Conservation (phyloP, 768 basidiomycete species). For the Agaricus subrufescens region DNA sequence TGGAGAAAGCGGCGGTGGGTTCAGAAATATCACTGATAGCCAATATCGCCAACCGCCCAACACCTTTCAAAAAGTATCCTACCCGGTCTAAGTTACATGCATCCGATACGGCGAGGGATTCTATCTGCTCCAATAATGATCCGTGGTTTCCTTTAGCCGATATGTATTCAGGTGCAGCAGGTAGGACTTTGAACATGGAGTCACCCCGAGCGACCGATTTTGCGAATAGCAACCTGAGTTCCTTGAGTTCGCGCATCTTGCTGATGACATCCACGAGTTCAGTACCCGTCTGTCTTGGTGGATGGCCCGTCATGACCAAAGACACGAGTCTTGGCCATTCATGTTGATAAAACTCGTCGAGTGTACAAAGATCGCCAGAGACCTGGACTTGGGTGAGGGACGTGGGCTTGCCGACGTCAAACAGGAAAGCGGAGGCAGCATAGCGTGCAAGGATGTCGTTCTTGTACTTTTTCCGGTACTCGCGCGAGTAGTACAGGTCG, state of each 20-base stretch:
- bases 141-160: slow-evolving; percentile 18
- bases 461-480: slow-evolving; percentile 34
- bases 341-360: slow-evolving; percentile 24
- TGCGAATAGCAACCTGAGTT: slow-evolving; percentile 29
- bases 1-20: slow-evolving; percentile 26
- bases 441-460: slow-evolving; percentile 27
- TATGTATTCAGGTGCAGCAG: slow-evolving; percentile 6
- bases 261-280: slow-evolving; percentile 28
- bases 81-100: slow-evolving; percentile 27
- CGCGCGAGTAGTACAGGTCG: slow-evolving; percentile 28
- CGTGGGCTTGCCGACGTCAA: slow-evolving; percentile 25
- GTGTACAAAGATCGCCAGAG: slow-evolving; percentile 29
- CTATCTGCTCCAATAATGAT: slow-evolving; percentile 24
- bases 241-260: slow-evolving; percentile 28
- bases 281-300: slow-evolving; percentile 22
- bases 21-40: slow-evolving; percentile 32
- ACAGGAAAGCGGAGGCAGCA: slow-evolving; percentile 24
- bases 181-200: slow-evolving; percentile 21
- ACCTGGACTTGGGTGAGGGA: slow-evolving; percentile 31
- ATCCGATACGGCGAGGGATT: slow-evolving; percentile 32
- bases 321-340: slow-evolving; percentile 33
- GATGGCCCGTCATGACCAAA: slow-evolving; percentile 34
- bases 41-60: slow-evolving; percentile 29
- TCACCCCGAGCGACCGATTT: slow-evolving; percentile 21
- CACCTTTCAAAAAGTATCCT: slow-evolving; percentile 22